Base-by-base conservation (phyloP, 2,329 filamentous ascomycete genomes). In the Verticillium klebahnii region DNA sequence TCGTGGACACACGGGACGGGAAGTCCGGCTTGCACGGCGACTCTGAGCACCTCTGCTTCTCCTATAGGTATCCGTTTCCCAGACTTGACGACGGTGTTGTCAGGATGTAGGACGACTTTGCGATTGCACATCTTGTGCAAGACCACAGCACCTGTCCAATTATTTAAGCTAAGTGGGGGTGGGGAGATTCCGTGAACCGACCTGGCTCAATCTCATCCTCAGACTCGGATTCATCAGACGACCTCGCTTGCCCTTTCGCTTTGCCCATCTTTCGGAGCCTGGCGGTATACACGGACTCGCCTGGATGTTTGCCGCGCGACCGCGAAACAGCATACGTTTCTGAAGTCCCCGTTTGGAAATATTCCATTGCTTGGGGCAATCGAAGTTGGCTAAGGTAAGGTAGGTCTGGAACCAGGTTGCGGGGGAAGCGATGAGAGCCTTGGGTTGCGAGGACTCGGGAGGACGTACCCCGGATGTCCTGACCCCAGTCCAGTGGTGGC, bases 11-110 rank as follows among this genome's bases (percentile, higher is more conserved):
- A 37, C 9, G 71, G 71, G 2, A 63, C 69, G 9, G 68, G 68
- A 25, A 73, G 3, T 8, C 64, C 63, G 15, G 64, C 68, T 0
- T 45, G 19, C 9, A 31, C 45, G 11, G 69, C 69, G 11, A 67
- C 63, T 58, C 56, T 61, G 14, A 72, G 62, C 12, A 69, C 71
- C 6, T 70, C 69, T 2, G 67, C 71, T 39, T 74, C 72, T 54
- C 62, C 61, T 2, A 67, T 19, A 8, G 31, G n/a, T n/a, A 72
- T 66, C 9, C 66, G 60, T 31, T 64, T 64, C 17, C 71, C 71
- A 19, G 66, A 68, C 59, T 73, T 73, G 50, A 69, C 55, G 37
- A 70, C 65, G 19, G 65, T 69, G 12, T 68, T 67, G 29, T 67
- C 66, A 14, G 67, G 60, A 23, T 67, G 60, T 2, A 69, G 60